Evolutionary conservation across 768 basidiomycete genomes (phyloP).

Genomic region (Polyporus arcularius): DNA sequence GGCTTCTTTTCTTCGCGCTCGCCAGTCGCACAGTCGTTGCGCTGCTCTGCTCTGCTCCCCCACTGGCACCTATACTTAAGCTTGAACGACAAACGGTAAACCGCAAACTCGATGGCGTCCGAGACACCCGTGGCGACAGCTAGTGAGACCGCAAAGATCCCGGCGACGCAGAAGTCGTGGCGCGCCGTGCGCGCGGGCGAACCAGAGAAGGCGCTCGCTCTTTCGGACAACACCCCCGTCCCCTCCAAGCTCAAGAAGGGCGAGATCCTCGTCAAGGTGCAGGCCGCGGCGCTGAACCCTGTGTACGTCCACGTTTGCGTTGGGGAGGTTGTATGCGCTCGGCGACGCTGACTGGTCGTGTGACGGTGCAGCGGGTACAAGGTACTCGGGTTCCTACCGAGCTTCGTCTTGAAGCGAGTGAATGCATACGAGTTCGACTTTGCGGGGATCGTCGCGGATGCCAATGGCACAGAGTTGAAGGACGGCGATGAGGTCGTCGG

Average conservation of each 20-base stretch:
- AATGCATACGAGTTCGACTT: conserved; percentile 62
- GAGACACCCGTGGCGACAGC: not conserved
- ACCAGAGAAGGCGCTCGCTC: conserved; percentile 32
- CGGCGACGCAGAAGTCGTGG: conserved; percentile 32
- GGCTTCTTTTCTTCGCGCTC: too few relatives aligned
- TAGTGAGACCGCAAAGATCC: conserved; percentile 6
- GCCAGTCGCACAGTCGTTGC: too few relatives aligned
- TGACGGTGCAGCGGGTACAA: conserved; percentile 54
- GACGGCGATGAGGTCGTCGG: conserved; percentile 70
- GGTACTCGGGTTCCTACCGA: conserved; percentile 50
- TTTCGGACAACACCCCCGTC: conserved; percentile 30
- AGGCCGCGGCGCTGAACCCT: conserved; percentile 67
- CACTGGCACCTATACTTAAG: not conserved
- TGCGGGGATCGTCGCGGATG: conserved; percentile 59
- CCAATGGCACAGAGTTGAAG: conserved; percentile 52
- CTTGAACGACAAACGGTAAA: too few relatives aligned
- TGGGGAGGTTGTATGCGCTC: not conserved
- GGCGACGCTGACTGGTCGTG: not conserved
- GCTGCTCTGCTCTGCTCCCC: not conserved
- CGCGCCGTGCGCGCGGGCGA: conserved; percentile 27
- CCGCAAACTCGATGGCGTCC: not conserved
- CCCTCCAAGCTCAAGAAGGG: conserved; percentile 37
- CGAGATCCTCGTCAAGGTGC: conserved; percentile 52
- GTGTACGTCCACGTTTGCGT: conserved; percentile 41
- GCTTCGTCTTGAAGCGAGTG: conserved; percentile 48